These are phyloP conservation scores for Glycine soja DNA, from an alignment of 306 rosid genomes.

Conservation along the genomic window DNA sequence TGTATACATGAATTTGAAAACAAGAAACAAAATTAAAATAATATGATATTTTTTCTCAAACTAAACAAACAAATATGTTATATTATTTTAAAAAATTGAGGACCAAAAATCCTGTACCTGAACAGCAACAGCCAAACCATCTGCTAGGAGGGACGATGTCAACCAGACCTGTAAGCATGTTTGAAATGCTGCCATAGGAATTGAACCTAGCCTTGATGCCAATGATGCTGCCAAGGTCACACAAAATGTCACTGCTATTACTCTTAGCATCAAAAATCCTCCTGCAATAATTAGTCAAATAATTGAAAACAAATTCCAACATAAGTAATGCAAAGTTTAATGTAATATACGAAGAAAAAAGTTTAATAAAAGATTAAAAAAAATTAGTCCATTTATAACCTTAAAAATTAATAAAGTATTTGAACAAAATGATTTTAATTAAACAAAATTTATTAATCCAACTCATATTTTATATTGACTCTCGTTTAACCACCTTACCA, in stretches of 20 bases:
- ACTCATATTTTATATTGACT: not conserved
- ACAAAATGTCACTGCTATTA: conserved; percentile 91
- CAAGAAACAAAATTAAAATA: not conserved
- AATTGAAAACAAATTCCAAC: not conserved
- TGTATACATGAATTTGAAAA: not conserved
- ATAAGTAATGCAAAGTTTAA: not conserved
- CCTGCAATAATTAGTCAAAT: conserved; percentile 54
- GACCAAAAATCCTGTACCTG: conserved; percentile 52
- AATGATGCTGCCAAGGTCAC: conserved; percentile 86
- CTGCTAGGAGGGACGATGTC: conserved; percentile 89
- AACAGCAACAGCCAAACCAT: conserved; percentile 92
- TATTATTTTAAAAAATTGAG: no score
- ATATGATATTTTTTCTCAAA: not conserved
- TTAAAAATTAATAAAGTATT: not conserved
- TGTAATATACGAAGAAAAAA: not conserved
- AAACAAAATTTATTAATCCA: not conserved
- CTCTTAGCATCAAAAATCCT: conserved; percentile 68
- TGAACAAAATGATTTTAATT: no score
- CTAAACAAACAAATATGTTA: not conserved
- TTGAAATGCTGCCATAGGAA: conserved; percentile 93
- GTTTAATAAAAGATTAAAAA: not conserved
- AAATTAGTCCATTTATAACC: not conserved
- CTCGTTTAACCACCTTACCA: conserved; percentile 56
- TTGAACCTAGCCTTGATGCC: conserved; percentile 80
- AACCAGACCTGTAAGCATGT: conserved; percentile 87